Base-by-base conservation (phyloP, 345 rosid genomes). In the Salix koriyanagi region DNA sequence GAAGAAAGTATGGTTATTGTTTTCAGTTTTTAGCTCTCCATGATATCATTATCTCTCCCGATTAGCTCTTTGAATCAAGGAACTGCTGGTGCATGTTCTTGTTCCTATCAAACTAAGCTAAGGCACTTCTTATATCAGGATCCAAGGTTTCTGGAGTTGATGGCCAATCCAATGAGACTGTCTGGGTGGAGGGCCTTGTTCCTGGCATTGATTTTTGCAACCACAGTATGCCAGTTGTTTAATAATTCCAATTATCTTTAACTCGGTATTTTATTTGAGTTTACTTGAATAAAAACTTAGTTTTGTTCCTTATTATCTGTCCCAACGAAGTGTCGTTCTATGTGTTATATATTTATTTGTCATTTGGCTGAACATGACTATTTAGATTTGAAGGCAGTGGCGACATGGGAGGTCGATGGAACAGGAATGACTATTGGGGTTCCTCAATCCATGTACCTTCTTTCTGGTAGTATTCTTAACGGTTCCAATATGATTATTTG, bases 341-440 rank as follows among this genome's bases (percentile, higher is more conserved):
- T n/a, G 71, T 48, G 69, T 67, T 75, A 30, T 19, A 30, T 65
- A 19, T 65, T 12, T 23, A 14, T 62, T 16, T 15, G 16, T 34
- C 54, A 23, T 30, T 67, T 79, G 25, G 30, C 73, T 67, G 37
- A 8, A n/a, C 41, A 28, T 37, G 72, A 73, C 71, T 77, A 58
- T 79, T 75, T 56, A 95, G 97, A 87, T 86, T 70, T 90, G 77
- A 89, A 88, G 93, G 89, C 97, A 52, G 86, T 78, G 39, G 97
- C 97, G 73, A 95, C 99, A 74, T 95, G 99, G 99, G 99, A 95
- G 88, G 97, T 92, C 76, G 99, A 95, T 86, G 91, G 88, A 77
- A 84, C 86, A 8, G 93, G 97, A 85, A 84, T 84, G 61, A 68
- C 79, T 39, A 86, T 91, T 32, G 81, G 87, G 80, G 84, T 93